Evolutionary conservation across 2,329 filamentous ascomycete genomes (phyloP), one percentile per base, ranked within the genome.

Genomic region (Ceratocystis alfenasii): DNA sequence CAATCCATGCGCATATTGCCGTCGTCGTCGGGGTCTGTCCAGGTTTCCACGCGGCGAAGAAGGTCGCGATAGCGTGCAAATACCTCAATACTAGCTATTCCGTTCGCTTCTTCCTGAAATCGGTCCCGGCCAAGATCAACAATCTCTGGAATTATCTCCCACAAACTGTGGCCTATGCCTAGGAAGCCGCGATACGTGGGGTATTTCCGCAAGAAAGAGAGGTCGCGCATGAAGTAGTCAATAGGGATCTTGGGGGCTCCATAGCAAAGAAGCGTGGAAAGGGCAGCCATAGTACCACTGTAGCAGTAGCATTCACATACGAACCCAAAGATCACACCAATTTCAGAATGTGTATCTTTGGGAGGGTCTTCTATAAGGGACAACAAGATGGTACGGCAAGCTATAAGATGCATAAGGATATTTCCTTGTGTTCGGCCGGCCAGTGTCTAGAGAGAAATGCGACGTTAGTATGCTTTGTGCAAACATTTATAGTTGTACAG

Each of bases 221-320:
- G 48, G 20, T 68, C 66, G 10, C 61, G 60, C 60, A 68, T 63
- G 28, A 65, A 68, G 25, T 46, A n/a, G 46, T 68, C 66, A 33
- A 68, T 61, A 15, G 64, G 63, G 22, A 68, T 46, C 15, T 45
- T 60, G 5, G 64, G 8, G 17, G 53, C 57, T 12, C 45, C 28
- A 12, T 65, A 53, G 46, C 50, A 64, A 2, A 68, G 48, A 46
- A 68, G 59, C 3, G 63, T 48, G 3, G 66, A 63, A 6, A 68
- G 20, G 1, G 63, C 63, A 5, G 63, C 64, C 25, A 68, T 59
- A 12, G 33, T 55, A 20, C 63, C 41, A 12, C 17, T 61, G n/a
- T 63, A 68, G 28, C 50, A 57, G 22, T 68, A 68, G 44, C 63
- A 65, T 46, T 68, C 66, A 41, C 62, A 63, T 15, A 68, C n/a